phyloP scores from a whole-genome alignment of 2,329 filamentous ascomycete genomes.

The Curvularia sp. region DNA sequence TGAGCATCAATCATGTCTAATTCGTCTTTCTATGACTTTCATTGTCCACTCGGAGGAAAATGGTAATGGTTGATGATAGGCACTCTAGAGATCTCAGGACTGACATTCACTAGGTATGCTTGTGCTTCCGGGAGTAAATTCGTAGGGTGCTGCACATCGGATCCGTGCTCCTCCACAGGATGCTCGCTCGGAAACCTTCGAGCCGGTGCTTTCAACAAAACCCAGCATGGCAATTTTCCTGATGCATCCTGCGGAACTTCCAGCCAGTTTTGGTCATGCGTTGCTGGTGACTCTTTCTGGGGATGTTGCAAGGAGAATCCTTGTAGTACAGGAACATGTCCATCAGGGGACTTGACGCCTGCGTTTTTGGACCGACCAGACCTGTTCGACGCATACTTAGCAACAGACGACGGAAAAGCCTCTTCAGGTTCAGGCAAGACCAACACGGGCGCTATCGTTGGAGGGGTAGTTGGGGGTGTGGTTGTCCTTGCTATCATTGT shows the following conservation, averaged over 20 bases:
- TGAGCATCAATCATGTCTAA: slow-evolving; percentile 11
- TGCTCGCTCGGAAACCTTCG: slow-evolving; percentile 46
- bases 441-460: slow-evolving; percentile 35
- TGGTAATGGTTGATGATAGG: slow-evolving; percentile 23
- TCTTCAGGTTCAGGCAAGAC: slow-evolving; percentile 12
- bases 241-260: slow-evolving; percentile 42
- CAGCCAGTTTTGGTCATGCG: slow-evolving; percentile 49
- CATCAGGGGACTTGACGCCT: slow-evolving; percentile 33
- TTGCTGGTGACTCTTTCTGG: slow-evolving; percentile 21
- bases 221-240: slow-evolving; percentile 41
- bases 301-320: slow-evolving; percentile 42
- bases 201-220: slow-evolving; percentile 43
- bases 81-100: not conserved
- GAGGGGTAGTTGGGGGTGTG: slow-evolving; percentile 40
- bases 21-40: slow-evolving; percentile 25
- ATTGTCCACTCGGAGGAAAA: slow-evolving; percentile 31
- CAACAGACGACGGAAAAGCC: slow-evolving; percentile 2
- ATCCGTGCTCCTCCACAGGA: slow-evolving; percentile 48
- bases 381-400: slow-evolving; percentile 27
- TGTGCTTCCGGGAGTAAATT: slow-evolving; percentile 42
- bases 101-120: slow-evolving; percentile 32
- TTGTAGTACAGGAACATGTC: slow-evolving; percentile 42
- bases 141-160: slow-evolving; percentile 51
- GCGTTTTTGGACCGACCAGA: slow-evolving; percentile 35
- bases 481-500: slow-evolving; percentile 33